Conservation (phyloP, 148 eudicot genomes). For the Arctostaphylos glauca region DNA sequence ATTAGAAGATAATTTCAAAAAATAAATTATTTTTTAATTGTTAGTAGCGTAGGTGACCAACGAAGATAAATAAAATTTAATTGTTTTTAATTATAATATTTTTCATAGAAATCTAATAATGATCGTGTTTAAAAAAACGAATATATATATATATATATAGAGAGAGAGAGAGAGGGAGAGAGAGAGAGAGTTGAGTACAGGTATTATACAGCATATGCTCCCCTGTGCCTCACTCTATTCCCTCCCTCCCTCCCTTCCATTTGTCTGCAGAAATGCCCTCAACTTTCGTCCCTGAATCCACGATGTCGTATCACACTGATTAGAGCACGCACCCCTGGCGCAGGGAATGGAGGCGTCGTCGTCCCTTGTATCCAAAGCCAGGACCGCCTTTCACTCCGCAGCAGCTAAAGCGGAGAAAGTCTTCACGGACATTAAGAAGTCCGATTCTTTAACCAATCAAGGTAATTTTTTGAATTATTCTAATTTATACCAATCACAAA, state of each 20-base stretch:
- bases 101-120: no score
- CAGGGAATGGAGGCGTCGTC: constrained; percentile 42
- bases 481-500: not conserved
- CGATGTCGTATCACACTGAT: not conserved
- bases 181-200: not conserved
- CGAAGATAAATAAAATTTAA: no score
- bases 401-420: constrained; percentile 91
- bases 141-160: no score
- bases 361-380: constrained; percentile 68
- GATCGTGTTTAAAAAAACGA: no score
- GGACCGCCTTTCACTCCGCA: constrained; percentile 86
- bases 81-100: no score
- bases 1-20: no score
- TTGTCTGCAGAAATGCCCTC: constrained; percentile 18
- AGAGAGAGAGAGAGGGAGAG: no score
- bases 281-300: constrained; percentile 3
- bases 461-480: constrained; percentile 28
- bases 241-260: not conserved
- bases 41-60: no score
- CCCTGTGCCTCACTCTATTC: not conserved
- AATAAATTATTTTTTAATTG: no score
- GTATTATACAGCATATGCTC: not conserved
- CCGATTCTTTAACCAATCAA: constrained; percentile 54
- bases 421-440: constrained; percentile 64
- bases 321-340: constrained; percentile 10